Conservation (phyloP, 2,329 filamentous ascomycete genomes). For the Passalora sequoiae region DNA sequence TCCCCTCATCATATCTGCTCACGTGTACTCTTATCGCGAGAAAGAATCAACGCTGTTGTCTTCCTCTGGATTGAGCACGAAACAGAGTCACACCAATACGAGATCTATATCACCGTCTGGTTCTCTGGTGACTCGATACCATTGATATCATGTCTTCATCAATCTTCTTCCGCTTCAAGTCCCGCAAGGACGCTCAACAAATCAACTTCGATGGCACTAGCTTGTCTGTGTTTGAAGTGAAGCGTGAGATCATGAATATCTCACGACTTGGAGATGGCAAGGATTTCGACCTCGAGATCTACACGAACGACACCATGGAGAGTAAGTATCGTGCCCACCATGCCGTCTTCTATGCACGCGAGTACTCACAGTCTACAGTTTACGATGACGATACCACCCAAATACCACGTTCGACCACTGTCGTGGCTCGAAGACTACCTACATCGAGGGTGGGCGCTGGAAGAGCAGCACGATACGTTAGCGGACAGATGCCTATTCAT, state of each 20-base stretch:
- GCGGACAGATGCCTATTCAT: constrained; percentile 86
- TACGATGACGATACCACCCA: constrained; percentile 98
- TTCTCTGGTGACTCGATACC: constrained; percentile 2
- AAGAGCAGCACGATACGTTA: constrained; percentile 88
- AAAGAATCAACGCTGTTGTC: constrained; percentile 13
- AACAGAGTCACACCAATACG: background rate
- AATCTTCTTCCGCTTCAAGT: constrained; percentile 99
- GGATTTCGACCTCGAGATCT: constrained; percentile 93
- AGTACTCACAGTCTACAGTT: constrained; percentile 53
- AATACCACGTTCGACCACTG: constrained; percentile 88
- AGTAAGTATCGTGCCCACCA: constrained; percentile 51
- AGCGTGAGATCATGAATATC: constrained; percentile 95
- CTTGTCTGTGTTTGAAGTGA: constrained; percentile 97
- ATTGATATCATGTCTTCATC: constrained; percentile 75
- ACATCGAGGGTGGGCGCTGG: constrained; percentile 81
- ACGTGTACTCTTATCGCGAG: constrained; percentile 13
- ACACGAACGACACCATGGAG: constrained; percentile 85
- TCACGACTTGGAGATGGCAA: constrained; percentile 91
- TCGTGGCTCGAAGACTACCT: constrained; percentile 81
- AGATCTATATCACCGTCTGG: background rate
- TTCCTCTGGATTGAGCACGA: constrained; percentile 6
- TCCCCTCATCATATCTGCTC: constrained; percentile 12
- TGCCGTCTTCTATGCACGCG: background rate
- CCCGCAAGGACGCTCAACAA: constrained; percentile 87
- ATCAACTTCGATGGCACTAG: constrained; percentile 96